These are phyloP conservation scores for Xylaria sp. DNA, from an alignment of 2,329 filamentous ascomycete species.

Conservation along the genomic window DNA sequence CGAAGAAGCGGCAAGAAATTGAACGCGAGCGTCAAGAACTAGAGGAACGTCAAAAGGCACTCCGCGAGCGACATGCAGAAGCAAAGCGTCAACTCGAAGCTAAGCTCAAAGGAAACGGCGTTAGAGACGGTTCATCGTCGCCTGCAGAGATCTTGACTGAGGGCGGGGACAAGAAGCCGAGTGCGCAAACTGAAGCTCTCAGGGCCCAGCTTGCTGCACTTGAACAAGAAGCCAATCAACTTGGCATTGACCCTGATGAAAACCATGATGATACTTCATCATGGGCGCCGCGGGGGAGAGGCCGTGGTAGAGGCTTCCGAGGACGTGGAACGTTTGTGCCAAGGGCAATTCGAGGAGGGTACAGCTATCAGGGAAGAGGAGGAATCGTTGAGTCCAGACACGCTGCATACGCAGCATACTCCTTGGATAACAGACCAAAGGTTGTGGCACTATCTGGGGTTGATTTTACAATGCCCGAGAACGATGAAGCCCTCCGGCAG, in stretches of 20 bases:
- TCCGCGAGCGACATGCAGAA: conserved; percentile 70
- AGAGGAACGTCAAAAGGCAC: conserved; percentile 70
- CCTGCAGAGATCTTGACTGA: conserved; percentile 39
- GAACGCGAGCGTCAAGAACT: conserved; percentile 71
- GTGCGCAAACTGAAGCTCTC: conserved; percentile 70
- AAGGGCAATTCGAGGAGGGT: conserved; percentile 55
- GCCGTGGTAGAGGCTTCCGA: conserved; percentile 53
- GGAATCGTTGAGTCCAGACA: conserved; percentile 51
- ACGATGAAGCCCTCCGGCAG: conserved; percentile 76
- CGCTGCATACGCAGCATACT: conserved; percentile 69
- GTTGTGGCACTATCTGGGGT: conserved; percentile 72
- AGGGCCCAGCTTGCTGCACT: conserved; percentile 77
- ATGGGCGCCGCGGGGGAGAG: conserved; percentile 52
- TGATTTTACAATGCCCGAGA: conserved; percentile 69
- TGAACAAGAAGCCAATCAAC: conserved; percentile 74
- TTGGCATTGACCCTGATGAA: conserved; percentile 72
- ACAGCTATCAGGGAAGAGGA: conserved; percentile 58
- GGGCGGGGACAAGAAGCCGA: conserved; percentile 46
- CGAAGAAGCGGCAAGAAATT: conserved; percentile 69
- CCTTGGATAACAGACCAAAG: conserved; percentile 80
- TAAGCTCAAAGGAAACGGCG: conserved; percentile 66
- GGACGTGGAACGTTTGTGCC: conserved; percentile 51
- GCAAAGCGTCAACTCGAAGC: conserved; percentile 71
- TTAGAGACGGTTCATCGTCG: conserved; percentile 41
- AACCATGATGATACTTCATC: conserved; percentile 55